Conservation (phyloP, 352 stramenopile genomes). For the Aphanomyces invadans region DNA sequence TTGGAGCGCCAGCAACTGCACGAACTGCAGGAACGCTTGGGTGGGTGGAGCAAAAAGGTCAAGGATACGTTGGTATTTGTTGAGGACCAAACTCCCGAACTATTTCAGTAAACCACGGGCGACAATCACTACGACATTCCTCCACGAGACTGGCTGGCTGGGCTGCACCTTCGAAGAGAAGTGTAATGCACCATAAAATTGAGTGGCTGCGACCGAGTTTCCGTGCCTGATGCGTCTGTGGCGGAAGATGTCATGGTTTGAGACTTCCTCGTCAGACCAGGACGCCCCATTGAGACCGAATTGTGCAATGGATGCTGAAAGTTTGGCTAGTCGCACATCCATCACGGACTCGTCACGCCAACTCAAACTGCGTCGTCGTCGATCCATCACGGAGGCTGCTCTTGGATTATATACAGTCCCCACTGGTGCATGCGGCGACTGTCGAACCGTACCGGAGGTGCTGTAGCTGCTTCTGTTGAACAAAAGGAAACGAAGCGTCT, state of each 20-base stretch:
- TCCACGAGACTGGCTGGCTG: not conserved
- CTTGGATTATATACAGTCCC: too few relatives aligned
- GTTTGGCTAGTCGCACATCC: not conserved
- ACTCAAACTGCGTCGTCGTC: not conserved
- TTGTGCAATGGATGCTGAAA: not conserved
- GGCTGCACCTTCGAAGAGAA: not conserved
- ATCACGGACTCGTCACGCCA: not conserved
- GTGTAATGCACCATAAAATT: not conserved
- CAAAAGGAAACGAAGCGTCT: too few relatives aligned
- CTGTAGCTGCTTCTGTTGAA: too few relatives aligned
- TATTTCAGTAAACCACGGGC: conserved; percentile 63
- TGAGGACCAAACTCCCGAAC: conserved; percentile 77
- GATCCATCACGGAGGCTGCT: not conserved
- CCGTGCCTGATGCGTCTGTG: too few relatives aligned
- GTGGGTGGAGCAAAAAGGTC: conserved; percentile 75
- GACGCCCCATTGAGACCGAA: not conserved
- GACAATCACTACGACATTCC: too few relatives aligned
- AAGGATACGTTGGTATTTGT: conserved; percentile 77
- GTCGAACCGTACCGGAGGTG: too few relatives aligned
- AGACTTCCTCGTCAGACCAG: not conserved
- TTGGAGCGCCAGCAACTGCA: conserved; percentile 72
- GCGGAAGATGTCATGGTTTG: too few relatives aligned
- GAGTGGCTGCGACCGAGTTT: not conserved
- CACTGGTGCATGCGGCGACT: too few relatives aligned
- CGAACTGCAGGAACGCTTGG: conserved; percentile 63